Evolutionary conservation across 352 stramenopile genomes (phyloP), one percentile per base, ranked within the genome.

Genomic region (Halophytophthora batemanensis): DNA sequence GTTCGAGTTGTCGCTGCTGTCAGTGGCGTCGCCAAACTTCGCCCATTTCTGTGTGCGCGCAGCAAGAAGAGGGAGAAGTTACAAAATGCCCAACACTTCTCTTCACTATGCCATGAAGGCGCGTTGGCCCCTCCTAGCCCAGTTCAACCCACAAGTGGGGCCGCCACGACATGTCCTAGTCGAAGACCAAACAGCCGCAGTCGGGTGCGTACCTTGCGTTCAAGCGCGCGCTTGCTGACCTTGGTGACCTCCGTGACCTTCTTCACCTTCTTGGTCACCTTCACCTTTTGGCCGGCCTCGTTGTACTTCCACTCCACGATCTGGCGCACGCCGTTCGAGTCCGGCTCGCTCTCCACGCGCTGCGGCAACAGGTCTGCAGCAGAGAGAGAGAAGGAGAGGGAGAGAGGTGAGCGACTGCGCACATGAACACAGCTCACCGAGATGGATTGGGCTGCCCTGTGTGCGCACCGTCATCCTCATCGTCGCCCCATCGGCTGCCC

Each of bases 231-330:
- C 77, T 95, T 95, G 72, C 82, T 93, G 35, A 93, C 60, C 45
- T 77, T 81, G 56, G 69, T 84, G n/a, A 90, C 74, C 45, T 90
- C 77, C 2, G 81, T 88, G 22, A 95, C 75, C 59, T 89, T 93
- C 69, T 95, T 89, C 13, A 95, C 73, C 53, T 90, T 91, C 67
- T 92, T 96, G 41, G 84, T 96, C n/a, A 96, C 64, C 59, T 95
- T 94, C 21, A 96, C 85, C 66, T 93, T 95, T 50, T 95, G 84
- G n/a, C 81, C 77, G 18, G 80, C 72, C 19, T 95, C 86, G 58
- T 96, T 92, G 58, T 87, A 67, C 72, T 95, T 96, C 82, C 82
- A 95, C 61, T 93, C 82, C n/a, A 96, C 70, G 44, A 96, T 77
- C 64, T 85, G 88, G 47, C 82, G 83, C 25, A 96, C 78, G 25